phyloP scores from a whole-genome alignment of 2,329 filamentous ascomycete species.

The Apiospora kogelbergensis region DNA sequence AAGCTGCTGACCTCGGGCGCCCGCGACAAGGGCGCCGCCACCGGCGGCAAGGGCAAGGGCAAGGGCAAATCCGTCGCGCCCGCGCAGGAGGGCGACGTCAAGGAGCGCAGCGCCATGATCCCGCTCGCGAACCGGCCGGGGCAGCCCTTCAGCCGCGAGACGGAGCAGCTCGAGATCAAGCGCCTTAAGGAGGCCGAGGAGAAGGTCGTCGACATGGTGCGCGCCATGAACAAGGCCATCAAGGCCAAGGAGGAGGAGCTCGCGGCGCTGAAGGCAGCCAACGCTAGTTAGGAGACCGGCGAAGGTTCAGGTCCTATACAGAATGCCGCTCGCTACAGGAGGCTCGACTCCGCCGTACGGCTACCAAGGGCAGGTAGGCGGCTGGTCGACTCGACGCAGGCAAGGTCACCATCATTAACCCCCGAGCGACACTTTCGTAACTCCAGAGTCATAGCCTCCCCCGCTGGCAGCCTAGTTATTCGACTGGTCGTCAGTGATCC shows the following conservation, averaged over 20 bases:
- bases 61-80: constrained; percentile 45
- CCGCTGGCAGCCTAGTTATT: not conserved
- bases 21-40: constrained; percentile 46
- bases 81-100: constrained; percentile 37
- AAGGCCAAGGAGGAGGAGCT: constrained; percentile 65
- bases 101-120: constrained; percentile 71
- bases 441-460: not conserved
- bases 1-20: constrained; percentile 78
- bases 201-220: constrained; percentile 61
- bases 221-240: constrained; percentile 59
- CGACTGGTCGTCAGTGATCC: not conserved
- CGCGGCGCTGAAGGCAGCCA: constrained; percentile 58
- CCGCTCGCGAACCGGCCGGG: constrained; percentile 65
- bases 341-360: not conserved
- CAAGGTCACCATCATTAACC: not conserved
- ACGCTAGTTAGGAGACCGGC: constrained; percentile 38
- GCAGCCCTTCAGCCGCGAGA: constrained; percentile 72
- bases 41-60: constrained; percentile 51
- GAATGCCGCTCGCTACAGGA: not conserved
- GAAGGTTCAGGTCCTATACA: not conserved
- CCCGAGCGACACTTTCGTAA: not conserved
- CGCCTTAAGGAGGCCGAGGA: constrained; percentile 62
- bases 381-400: not conserved
- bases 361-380: not conserved
- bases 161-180: constrained; percentile 63